Percentiles rank a stretch among this genome's conserved stretches.
Evolutionary conservation across 352 stramenopile genomes (phyloP).

Genomic region (Phytopythium chamaehyphon): DNA sequence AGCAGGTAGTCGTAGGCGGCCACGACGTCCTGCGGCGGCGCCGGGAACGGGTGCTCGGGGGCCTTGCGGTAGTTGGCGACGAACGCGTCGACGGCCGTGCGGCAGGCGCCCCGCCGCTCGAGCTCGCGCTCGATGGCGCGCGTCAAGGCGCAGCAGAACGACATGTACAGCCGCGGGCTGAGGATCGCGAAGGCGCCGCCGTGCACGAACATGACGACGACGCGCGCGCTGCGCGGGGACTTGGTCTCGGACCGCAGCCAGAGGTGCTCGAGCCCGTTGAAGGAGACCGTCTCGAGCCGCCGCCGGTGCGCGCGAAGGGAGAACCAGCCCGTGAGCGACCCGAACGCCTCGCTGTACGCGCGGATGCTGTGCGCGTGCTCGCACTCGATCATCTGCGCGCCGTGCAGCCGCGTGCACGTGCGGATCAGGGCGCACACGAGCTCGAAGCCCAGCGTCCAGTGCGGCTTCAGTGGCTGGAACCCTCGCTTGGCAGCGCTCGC

Average conservation of each 20-base stretch:
- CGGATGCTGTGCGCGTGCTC: constrained; percentile 19
- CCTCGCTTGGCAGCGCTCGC: constrained; percentile 13
- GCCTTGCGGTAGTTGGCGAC: constrained; percentile 51
- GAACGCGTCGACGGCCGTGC: constrained; percentile 27
- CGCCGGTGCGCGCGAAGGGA: constrained; percentile 12
- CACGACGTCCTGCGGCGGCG: constrained; percentile 28
- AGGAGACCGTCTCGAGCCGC: constrained; percentile 15
- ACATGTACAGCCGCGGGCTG: constrained; percentile 37
- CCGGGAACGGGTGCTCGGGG: constrained; percentile 35
- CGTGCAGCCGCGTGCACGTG: constrained; percentile 11
- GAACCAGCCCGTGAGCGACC: constrained; percentile 20
- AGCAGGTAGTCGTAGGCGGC: constrained; percentile 39
- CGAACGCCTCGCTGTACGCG: constrained; percentile 14
- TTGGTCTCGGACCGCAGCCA: constrained; percentile 22
- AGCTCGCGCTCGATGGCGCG: constrained; percentile 19
- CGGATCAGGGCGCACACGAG: constrained; percentile 17
- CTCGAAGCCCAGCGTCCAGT: constrained; percentile 37
- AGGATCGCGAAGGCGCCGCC: constrained; percentile 35
- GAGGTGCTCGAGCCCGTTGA: constrained; percentile 41
- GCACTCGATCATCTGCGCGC: constrained; percentile 11
- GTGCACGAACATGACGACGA: constrained; percentile 43
- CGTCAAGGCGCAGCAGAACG: constrained; percentile 18
- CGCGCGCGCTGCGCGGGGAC: not conserved
- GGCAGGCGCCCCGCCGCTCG: not conserved
- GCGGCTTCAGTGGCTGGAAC: constrained; percentile 19